Evolutionary conservation across 1,284 basidiomycete species (phyloP).

Genomic region (Heterobasidion occidentale): DNA sequence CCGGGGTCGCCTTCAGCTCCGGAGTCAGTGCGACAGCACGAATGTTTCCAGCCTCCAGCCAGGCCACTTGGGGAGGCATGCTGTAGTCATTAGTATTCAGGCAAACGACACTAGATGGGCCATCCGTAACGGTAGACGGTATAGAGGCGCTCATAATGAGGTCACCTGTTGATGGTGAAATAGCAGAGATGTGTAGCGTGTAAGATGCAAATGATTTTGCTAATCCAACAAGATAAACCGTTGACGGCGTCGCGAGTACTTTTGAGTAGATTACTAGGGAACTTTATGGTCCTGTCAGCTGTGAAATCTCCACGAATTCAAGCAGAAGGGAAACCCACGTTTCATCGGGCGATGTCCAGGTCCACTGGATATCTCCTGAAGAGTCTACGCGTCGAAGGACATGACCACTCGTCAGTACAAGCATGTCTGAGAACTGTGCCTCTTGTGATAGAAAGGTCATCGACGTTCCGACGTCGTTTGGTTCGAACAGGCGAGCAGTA

Average conservation of each 20-base stretch:
- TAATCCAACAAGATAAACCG: constrained; percentile 65
- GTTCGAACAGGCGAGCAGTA: constrained; percentile 40
- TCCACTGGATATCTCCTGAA: constrained; percentile 51
- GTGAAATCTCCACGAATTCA: neutral
- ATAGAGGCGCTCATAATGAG: constrained; percentile 44
- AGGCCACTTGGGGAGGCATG: constrained; percentile 39
- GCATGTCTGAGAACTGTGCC: constrained; percentile 30
- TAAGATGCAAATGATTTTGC: constrained; percentile 55
- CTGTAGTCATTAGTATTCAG: constrained; percentile 12
- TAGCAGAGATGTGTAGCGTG: constrained; percentile 56
- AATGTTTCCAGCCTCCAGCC: constrained; percentile 60
- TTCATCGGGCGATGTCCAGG: constrained; percentile 56
- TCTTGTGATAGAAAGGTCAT: constrained; percentile 25
- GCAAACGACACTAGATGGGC: constrained; percentile 33
- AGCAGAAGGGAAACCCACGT: constrained; percentile 27
- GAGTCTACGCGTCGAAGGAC: constrained; percentile 41
- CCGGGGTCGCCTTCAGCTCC: constrained; percentile 40
- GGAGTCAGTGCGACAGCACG: constrained; percentile 47
- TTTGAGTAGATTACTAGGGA: constrained; percentile 59
- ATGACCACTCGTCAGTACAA: constrained; percentile 55
- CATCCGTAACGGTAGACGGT: constrained; percentile 47
- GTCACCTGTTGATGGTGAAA: constrained; percentile 50
- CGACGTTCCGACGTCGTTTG: constrained; percentile 36
- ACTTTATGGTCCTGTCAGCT: constrained; percentile 25
- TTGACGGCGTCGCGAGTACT: constrained; percentile 40